Evolutionary conservation across 176 grass and related monocot genomes (phyloP).

Genomic region (Juncus effusus): DNA sequence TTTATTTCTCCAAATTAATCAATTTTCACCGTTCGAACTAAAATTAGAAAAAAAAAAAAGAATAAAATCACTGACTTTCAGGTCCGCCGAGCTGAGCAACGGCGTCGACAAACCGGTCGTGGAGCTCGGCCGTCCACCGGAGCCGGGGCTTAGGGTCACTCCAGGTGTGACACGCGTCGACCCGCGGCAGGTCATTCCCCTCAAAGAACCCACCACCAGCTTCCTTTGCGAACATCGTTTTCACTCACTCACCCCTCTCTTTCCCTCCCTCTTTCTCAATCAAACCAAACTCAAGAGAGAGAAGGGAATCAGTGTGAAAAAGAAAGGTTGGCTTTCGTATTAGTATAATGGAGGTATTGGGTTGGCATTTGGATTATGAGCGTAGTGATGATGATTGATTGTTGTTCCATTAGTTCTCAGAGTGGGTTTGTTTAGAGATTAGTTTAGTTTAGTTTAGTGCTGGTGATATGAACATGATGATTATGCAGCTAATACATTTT

Average conservation of each 20-base stretch:
- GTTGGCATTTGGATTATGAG: background rate
- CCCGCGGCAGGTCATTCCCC: conserved; percentile 54
- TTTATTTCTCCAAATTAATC: conserved; percentile 2
- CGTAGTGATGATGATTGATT: background rate
- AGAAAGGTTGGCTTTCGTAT: conserved; percentile 18
- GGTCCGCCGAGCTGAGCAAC: conserved; percentile 94
- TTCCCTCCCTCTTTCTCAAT: conserved; percentile 1
- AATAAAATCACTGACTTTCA: conserved; percentile 47
- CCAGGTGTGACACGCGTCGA: conserved; percentile 78
- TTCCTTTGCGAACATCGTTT: conserved; percentile 96
- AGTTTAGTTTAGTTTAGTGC: conserved; percentile 11
- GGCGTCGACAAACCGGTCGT: conserved; percentile 97
- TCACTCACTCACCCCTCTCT: background rate
- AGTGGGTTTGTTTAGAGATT: background rate
- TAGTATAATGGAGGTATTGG: conserved; percentile 16
- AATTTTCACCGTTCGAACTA: background rate
- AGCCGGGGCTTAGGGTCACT: conserved; percentile 98
- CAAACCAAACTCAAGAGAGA: conserved; percentile 12
- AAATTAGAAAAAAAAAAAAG: background rate
- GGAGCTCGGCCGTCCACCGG: conserved; percentile 97
- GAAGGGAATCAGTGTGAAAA: conserved; percentile 19
- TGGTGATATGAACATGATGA: conserved; percentile 26
- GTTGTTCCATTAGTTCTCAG: background rate
- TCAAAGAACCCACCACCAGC: conserved; percentile 63
- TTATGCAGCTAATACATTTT: conserved; percentile 27